phyloP scores from a whole-genome alignment of 2,329 filamentous ascomycete species.

The Colletotrichum sp. region DNA sequence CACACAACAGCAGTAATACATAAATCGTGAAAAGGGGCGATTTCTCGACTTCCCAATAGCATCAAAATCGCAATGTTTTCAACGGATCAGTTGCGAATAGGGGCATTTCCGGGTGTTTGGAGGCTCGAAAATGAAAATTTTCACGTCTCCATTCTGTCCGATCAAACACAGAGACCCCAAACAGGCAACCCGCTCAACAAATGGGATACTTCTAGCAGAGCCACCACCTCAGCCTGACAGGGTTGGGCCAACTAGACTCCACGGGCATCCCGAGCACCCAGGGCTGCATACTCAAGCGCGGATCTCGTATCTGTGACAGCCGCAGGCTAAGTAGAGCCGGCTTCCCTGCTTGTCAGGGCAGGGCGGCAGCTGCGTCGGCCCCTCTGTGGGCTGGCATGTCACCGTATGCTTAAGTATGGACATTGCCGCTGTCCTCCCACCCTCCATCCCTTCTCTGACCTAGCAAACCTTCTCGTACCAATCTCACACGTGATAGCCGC shows the following conservation, averaged over 20 bases:
- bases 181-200: not conserved
- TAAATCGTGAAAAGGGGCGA: not conserved
- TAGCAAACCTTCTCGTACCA: not conserved
- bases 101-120: not conserved
- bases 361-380: not conserved
- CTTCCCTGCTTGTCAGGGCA: not conserved
- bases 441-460: not conserved
- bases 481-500: not conserved
- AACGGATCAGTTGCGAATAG: not conserved
- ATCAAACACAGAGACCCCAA: not conserved
- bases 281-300: not conserved
- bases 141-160: not conserved
- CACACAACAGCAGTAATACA: not conserved
- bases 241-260: not conserved
- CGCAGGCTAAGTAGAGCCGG: not conserved
- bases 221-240: not conserved
- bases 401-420: slow-evolving; percentile 3
- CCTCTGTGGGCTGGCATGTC: not conserved
- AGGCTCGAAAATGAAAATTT: not conserved
- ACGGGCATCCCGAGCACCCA: not conserved
- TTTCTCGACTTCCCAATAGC: not conserved
- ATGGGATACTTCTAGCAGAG: not conserved
- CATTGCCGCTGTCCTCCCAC: not conserved
- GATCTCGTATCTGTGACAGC: not conserved
- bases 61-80: not conserved